Evolutionary conservation across 768 basidiomycete genomes (phyloP).

Genomic region (Boletus barrowsii): DNA sequence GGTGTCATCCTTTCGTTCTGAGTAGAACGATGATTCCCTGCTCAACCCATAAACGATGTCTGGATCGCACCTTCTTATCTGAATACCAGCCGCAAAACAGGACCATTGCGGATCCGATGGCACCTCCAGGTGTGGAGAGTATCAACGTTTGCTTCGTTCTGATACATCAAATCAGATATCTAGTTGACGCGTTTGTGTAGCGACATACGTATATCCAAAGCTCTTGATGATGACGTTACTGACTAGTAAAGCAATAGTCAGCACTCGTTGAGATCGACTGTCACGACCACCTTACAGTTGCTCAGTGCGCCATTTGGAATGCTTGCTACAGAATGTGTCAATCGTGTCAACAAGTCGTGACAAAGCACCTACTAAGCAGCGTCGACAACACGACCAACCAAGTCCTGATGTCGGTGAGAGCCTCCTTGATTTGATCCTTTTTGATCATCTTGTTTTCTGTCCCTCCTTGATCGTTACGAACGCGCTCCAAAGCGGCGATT

Average conservation of each 20-base stretch:
- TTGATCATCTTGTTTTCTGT: constrained; percentile 60
- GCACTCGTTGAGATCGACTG: background rate
- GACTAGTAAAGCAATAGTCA: constrained; percentile 33
- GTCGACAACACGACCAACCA: constrained; percentile 63
- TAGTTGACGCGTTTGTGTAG: background rate
- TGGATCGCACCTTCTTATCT: constrained; percentile 48
- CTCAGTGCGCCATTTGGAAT: constrained; percentile 63
- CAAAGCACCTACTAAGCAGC: constrained; percentile 45
- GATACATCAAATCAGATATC: background rate
- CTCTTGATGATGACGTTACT: constrained; percentile 61
- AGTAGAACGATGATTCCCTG: background rate
- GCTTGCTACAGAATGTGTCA: constrained; percentile 41
- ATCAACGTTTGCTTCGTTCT: constrained; percentile 59
- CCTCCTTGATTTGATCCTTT: constrained; percentile 55
- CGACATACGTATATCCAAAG: constrained; percentile 59
- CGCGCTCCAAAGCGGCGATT: constrained; percentile 60
- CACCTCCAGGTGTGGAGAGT: constrained; percentile 49
- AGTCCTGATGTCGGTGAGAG: constrained; percentile 53
- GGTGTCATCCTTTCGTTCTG: constrained; percentile 61
- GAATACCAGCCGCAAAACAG: constrained; percentile 62
- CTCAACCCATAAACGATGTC: background rate
- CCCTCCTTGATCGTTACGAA: constrained; percentile 65
- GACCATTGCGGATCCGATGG: constrained; percentile 45
- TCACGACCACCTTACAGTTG: constrained; percentile 47
- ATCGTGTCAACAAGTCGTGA: background rate